Conservation (phyloP, 2,329 filamentous ascomycete species). For the Colletotrichum navitas region DNA sequence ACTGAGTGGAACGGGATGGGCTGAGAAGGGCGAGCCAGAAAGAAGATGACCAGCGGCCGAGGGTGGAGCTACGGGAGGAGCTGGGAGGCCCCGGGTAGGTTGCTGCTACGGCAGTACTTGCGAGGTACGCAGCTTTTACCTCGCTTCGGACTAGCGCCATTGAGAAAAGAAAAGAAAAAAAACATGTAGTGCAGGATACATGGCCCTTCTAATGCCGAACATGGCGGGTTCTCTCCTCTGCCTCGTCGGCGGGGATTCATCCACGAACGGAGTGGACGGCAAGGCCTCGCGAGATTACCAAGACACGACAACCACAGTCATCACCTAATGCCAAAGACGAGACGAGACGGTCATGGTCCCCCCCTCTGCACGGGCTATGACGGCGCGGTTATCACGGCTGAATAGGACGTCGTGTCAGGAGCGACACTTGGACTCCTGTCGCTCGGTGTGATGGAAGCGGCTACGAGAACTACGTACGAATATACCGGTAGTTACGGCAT, state of each 20-base stretch:
- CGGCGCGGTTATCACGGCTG: background rate
- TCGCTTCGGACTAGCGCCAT: constrained; percentile 17
- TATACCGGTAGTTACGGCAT: background rate
- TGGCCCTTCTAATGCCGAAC: background rate
- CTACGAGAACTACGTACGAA: background rate
- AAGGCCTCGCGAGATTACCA: constrained; percentile 36
- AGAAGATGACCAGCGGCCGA: constrained; percentile 35
- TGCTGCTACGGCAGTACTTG: constrained; percentile 22
- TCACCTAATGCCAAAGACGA: constrained; percentile 1
- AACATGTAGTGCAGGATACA: background rate
- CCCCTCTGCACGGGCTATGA: background rate
- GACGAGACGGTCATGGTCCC: constrained; percentile 3
- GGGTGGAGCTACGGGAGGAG: constrained; percentile 40
- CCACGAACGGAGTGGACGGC: constrained; percentile 22
- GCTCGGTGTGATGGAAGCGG: background rate
- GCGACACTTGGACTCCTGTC: background rate
- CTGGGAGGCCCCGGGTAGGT: constrained; percentile 41
- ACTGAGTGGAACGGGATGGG: constrained; percentile 29
- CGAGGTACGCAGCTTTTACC: constrained; percentile 21
- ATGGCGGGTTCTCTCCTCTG: background rate
- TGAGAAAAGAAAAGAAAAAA: background rate
- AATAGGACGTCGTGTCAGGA: background rate
- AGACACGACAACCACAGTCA: constrained; percentile 15
- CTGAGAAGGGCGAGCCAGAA: constrained; percentile 41
- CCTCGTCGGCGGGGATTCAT: constrained; percentile 11